phyloP scores from a whole-genome alignment of 2,329 filamentous ascomycete species.

The Sporothrix variecibatus region DNA sequence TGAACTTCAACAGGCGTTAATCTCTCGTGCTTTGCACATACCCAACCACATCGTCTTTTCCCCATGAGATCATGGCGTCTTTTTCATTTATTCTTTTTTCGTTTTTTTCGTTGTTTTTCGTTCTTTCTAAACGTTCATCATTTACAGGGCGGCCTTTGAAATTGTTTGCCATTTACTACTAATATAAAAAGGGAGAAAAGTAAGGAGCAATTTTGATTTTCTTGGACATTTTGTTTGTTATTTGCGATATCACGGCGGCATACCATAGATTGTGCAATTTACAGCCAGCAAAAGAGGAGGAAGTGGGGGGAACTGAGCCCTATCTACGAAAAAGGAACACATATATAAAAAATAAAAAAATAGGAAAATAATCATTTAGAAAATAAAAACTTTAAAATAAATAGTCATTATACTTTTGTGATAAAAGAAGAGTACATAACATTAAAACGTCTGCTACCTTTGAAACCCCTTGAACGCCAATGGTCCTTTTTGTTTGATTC shows the following conservation, averaged over 20 bases:
- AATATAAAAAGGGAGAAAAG: background rate
- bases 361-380: background rate
- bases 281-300: background rate
- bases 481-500: background rate
- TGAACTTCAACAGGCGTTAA: slow-evolving; percentile 55
- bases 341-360: background rate
- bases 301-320: too few relatives aligned
- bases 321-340: background rate
- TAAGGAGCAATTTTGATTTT: too few relatives aligned
- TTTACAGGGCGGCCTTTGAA: background rate
- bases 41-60: background rate
- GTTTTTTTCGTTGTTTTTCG: background rate
- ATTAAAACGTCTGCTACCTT: background rate
- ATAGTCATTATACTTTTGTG: background rate
- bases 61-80: background rate
- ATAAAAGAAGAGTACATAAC: background rate
- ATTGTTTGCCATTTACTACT: background rate
- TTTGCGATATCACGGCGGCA: background rate
- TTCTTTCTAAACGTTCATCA: background rate
- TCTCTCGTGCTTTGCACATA: background rate
- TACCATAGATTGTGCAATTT: slow-evolving; percentile 11
- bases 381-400: background rate
- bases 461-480: background rate
- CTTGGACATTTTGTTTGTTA: background rate
- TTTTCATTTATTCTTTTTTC: background rate